phyloP scores from a whole-genome alignment of 352 stramenopile species.

The Phytopythium delawarense region DNA sequence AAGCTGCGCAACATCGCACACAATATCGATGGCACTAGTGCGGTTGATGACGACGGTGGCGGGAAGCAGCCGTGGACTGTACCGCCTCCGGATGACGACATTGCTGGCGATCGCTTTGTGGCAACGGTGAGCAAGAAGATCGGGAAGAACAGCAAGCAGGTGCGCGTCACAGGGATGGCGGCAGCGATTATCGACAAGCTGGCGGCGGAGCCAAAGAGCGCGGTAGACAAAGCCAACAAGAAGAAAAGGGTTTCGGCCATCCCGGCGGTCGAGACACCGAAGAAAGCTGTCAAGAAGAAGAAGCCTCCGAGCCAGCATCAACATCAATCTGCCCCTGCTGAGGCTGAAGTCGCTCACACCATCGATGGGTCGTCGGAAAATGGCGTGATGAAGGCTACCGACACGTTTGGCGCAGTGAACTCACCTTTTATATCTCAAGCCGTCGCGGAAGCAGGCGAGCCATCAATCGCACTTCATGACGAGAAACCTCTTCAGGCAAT shows the following conservation, averaged over 20 bases:
- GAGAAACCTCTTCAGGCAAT: not conserved
- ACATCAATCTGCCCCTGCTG: not conserved
- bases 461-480: not conserved
- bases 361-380: not conserved
- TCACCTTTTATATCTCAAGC: not conserved
- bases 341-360: not conserved
- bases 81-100: slow-evolving; percentile 22
- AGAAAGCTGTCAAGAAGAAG: slow-evolving; percentile 16
- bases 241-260: slow-evolving; percentile 19
- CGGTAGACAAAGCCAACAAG: slow-evolving; percentile 15
- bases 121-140: slow-evolving; percentile 52
- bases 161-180: slow-evolving; percentile 62
- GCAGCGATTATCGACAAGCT: slow-evolving; percentile 54
- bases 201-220: slow-evolving; percentile 12
- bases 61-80: slow-evolving; percentile 41
- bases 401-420: not conserved
- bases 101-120: slow-evolving; percentile 9
- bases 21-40: slow-evolving; percentile 73
- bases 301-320: slow-evolving; percentile 4
- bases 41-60: slow-evolving; percentile 46
- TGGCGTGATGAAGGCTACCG: not conserved
- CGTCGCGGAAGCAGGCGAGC: not conserved
- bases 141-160: slow-evolving; percentile 39
- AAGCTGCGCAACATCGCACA: slow-evolving; percentile 77
- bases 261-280: not conserved